These are phyloP conservation scores for Penicillium ochrochloron DNA, from an alignment of 495 filamentous ascomycete genomes.

Conservation along the genomic window DNA sequence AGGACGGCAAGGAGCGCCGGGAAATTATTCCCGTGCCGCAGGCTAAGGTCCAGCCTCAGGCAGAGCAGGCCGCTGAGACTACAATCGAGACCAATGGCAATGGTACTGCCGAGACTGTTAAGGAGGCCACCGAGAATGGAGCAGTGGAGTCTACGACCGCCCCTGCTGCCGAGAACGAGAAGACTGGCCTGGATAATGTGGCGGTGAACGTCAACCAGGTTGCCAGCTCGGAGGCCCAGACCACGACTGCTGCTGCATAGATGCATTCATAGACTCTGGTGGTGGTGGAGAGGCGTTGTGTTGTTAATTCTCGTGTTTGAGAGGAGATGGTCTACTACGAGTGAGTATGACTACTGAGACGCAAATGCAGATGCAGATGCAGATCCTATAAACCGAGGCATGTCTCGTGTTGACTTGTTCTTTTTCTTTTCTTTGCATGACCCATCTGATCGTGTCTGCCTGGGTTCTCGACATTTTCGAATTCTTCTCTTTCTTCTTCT, in stretches of 20 bases:
- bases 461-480: neutral
- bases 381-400: conserved; percentile 16
- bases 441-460: conserved; percentile 9
- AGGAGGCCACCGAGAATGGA: conserved; percentile 6
- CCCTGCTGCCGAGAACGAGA: conserved; percentile 20
- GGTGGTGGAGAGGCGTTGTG: neutral
- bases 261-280: conserved; percentile 12
- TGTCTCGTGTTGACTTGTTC: neutral
- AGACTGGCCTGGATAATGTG: conserved; percentile 24
- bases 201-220: conserved; percentile 27
- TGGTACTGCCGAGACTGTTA: conserved; percentile 4
- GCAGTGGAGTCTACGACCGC: conserved; percentile 8
- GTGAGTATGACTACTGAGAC: neutral
- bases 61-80: neutral
- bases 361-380: conserved; percentile 2
- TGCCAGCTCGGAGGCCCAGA: conserved; percentile 18
- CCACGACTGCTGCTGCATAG: conserved; percentile 29
- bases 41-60: conserved; percentile 11
- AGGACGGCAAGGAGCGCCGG: conserved; percentile 45
- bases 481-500: conserved; percentile 9
- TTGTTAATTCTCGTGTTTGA: neutral
- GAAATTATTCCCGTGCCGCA: conserved; percentile 37
- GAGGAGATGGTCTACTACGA: neutral
- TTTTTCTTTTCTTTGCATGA: neutral
- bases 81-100: neutral